Percentiles rank a stretch among this genome's conserved stretches.
phyloP scores from a whole-genome alignment of 2,329 filamentous ascomycete species.

The Neonectria ditissima region DNA sequence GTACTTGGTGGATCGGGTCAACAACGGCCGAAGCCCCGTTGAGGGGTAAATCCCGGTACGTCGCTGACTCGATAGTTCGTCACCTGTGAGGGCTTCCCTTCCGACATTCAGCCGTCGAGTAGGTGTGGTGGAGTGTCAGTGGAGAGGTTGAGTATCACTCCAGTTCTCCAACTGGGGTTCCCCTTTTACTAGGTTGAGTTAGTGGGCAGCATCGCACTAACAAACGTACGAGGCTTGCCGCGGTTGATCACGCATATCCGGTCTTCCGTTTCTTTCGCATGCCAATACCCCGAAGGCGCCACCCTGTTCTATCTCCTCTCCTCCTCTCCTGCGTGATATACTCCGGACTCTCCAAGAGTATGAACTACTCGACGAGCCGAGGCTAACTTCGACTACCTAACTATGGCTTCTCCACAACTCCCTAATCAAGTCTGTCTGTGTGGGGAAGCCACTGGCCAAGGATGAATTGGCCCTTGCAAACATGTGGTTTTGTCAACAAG shows the following conservation, averaged over 20 bases:
- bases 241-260: not conserved
- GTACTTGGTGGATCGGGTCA: slow-evolving; percentile 2
- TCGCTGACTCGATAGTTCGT: not conserved
- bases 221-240: not conserved
- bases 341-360: no score
- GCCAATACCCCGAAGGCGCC: not conserved
- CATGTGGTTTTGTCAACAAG: no score
- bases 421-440: no score
- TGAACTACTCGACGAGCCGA: no score
- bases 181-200: not conserved
- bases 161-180: not conserved
- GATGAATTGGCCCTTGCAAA: no score
- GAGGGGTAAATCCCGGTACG: slow-evolving; percentile 1
- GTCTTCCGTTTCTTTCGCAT: not conserved
- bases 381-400: no score
- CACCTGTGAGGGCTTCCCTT: not conserved
- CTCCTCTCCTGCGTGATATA: not conserved
- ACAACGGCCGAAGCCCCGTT: not conserved
- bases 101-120: not conserved
- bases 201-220: not conserved
- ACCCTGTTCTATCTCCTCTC: not conserved
- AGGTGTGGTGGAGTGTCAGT: not conserved
- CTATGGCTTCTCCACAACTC: no score
- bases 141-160: not conserved
- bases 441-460: no score